Evolutionary conservation across 441 rosid genomes (phyloP).

Genomic region (Adansonia rubrostipa): DNA sequence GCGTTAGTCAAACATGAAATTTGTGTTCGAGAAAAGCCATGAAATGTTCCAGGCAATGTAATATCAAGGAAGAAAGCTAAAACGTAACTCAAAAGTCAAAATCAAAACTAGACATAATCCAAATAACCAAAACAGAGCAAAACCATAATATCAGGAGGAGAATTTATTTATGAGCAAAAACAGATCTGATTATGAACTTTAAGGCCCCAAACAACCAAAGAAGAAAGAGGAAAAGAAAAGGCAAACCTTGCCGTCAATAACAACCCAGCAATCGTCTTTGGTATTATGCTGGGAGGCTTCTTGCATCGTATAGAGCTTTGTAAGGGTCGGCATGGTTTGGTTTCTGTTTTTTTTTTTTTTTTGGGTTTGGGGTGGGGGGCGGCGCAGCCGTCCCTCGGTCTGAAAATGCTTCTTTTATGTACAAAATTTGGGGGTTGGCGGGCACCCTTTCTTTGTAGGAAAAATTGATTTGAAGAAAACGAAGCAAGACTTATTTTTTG

Average conservation of each 20-base stretch:
- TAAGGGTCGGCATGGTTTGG: conserved; percentile 66
- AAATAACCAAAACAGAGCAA: neutral
- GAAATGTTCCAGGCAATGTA: neutral
- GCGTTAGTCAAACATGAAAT: neutral
- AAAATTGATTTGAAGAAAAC: too few species aligned
- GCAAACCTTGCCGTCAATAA: conserved; percentile 61
- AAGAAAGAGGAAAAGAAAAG: neutral
- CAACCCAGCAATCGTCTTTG: conserved; percentile 88
- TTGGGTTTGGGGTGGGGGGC: neutral
- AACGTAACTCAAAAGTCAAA: neutral
- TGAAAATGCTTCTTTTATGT: too few species aligned
- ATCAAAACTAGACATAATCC: neutral
- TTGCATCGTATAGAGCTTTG: conserved; percentile 68
- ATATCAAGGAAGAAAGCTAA: neutral
- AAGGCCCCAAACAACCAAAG: neutral
- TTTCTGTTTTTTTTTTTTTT: neutral
- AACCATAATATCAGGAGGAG: neutral
- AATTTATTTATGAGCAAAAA: neutral
- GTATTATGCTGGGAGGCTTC: conserved; percentile 76
- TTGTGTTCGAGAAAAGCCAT: neutral
- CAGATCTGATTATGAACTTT: neutral
- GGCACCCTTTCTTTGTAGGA: too few species aligned
- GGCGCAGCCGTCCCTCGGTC: too few species aligned
- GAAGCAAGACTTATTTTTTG: too few species aligned
- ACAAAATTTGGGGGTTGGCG: too few species aligned